Conservation (phyloP, 2,329 filamentous ascomycete genomes). For the Curvularia sp. region DNA sequence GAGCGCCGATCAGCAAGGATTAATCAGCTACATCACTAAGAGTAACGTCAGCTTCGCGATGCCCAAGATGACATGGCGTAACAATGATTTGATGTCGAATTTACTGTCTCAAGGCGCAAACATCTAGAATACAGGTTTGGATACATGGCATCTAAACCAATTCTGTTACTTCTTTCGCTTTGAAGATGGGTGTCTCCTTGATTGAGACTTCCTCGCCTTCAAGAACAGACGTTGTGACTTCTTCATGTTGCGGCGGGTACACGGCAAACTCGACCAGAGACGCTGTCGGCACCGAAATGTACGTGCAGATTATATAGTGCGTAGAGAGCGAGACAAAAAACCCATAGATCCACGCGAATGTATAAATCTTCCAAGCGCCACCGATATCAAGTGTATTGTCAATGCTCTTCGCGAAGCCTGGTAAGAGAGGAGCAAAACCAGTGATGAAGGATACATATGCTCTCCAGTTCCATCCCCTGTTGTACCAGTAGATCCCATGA, state of each 20-base stretch:
- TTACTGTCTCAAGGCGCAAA: neutral
- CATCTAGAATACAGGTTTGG: neutral
- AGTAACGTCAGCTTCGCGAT: slow-evolving; percentile 8
- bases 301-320: slow-evolving; percentile 53
- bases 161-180: slow-evolving; percentile 37
- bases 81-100: too few species aligned
- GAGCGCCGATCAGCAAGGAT: slow-evolving; percentile 22
- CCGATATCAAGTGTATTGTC: slow-evolving; percentile 48
- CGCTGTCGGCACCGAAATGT: slow-evolving; percentile 47
- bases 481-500: slow-evolving; percentile 47
- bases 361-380: slow-evolving; percentile 53
- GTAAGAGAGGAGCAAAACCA: slow-evolving; percentile 47
- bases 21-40: slow-evolving; percentile 35
- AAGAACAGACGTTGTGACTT: slow-evolving; percentile 27
- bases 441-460: slow-evolving; percentile 43
- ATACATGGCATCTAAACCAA: slow-evolving; percentile 18
- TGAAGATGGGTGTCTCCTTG: slow-evolving; percentile 31
- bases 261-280: slow-evolving; percentile 50
- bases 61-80: neutral
- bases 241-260: slow-evolving; percentile 47
- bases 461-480: slow-evolving; percentile 45
- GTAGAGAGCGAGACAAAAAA: slow-evolving; percentile 47
- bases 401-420: slow-evolving; percentile 53
- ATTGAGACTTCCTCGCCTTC: slow-evolving; percentile 33
- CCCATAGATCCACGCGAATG: slow-evolving; percentile 55